A percentile compares a stretch with the other conserved stretches of the same genome.
These are phyloP conservation scores for Helicocarpus griseus DNA, from an alignment of 2,329 filamentous ascomycete genomes.

Conservation along the genomic window DNA sequence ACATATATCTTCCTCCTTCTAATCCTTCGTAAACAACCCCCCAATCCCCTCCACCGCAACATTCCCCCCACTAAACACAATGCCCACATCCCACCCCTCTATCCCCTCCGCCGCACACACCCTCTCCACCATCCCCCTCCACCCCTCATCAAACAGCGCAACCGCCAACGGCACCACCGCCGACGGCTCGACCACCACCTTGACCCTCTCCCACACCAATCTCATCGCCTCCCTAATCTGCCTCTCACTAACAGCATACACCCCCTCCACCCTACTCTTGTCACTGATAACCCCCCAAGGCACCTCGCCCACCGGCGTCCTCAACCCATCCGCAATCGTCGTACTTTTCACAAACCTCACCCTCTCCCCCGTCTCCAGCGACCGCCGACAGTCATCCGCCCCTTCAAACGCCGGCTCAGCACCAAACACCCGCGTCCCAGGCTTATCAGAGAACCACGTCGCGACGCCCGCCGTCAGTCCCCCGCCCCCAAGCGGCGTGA, in stretches of 20 bases:
- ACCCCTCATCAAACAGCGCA: constrained; percentile 76
- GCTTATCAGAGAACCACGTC: constrained; percentile 60
- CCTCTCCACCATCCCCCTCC: constrained; percentile 51
- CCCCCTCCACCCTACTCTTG: constrained; percentile 55
- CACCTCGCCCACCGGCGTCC: constrained; percentile 67
- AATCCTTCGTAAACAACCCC: constrained; percentile 39
- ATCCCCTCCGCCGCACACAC: constrained; percentile 64
- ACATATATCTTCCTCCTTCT: not conserved
- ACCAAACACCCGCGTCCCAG: constrained; percentile 64
- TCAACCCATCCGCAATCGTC: constrained; percentile 80
- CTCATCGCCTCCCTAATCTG: constrained; percentile 70
- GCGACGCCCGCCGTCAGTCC: constrained; percentile 80
- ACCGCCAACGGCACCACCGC: constrained; percentile 76
- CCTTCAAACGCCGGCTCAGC: constrained; percentile 76
- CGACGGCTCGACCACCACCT: constrained; percentile 84
- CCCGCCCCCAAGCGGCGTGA: constrained; percentile 78
- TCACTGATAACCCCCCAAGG: constrained; percentile 74
- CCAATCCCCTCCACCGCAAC: constrained; percentile 53
- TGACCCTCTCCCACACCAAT: constrained; percentile 76
- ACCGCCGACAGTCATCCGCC: constrained; percentile 70
- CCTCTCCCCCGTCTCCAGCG: constrained; percentile 54
- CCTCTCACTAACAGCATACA: constrained; percentile 68
- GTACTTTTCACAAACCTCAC: constrained; percentile 61
- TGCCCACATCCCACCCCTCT: constrained; percentile 61
- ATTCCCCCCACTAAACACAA: constrained; percentile 56